Percentiles rank a stretch among this genome's conserved stretches.
Conservation (phyloP, 768 basidiomycete species). For the Cantharellus anzutake region DNA sequence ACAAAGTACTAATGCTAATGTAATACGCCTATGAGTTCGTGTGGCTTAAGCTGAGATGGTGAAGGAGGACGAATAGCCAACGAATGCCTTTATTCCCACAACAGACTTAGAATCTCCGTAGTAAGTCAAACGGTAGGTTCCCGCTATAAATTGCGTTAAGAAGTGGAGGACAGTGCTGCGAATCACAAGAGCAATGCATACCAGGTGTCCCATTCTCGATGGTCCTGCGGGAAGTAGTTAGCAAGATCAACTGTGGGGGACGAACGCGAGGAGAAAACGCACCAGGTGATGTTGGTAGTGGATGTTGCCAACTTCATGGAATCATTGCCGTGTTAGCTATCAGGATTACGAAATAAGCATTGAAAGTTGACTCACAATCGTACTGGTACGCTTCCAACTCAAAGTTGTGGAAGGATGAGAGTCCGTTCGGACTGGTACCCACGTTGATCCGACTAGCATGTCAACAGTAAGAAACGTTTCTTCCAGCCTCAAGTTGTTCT, state of each 20-base stretch:
- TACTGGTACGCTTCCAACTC: constrained; percentile 33
- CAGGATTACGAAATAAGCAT: background rate
- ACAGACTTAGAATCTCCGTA: constrained; percentile 58
- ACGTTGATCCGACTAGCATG: constrained; percentile 26
- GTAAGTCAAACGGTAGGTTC: constrained; percentile 52
- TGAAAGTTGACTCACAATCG: constrained; percentile 4
- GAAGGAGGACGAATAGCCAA: constrained; percentile 41
- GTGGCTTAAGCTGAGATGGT: constrained; percentile 24
- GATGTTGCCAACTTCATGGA: constrained; percentile 21
- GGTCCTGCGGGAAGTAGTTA: constrained; percentile 24
- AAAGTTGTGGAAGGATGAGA: constrained; percentile 62
- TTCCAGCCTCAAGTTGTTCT: constrained; percentile 66
- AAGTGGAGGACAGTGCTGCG: background rate
- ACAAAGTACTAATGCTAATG: no score
- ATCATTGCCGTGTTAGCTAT: no score
- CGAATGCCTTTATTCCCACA: constrained; percentile 45
- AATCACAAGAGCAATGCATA: background rate
- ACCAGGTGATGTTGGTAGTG: constrained; percentile 52
- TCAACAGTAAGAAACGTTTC: constrained; percentile 56
- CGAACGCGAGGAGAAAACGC: constrained; percentile 11
- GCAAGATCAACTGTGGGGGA: constrained; percentile 1
- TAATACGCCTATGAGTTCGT: no score
- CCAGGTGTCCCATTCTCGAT: constrained; percentile 29
- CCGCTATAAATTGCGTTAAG: constrained; percentile 23
- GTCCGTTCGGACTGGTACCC: constrained; percentile 45